Base-by-base conservation (phyloP, 2,329 filamentous ascomycete genomes). In the Sporothrix brasiliensis region DNA sequence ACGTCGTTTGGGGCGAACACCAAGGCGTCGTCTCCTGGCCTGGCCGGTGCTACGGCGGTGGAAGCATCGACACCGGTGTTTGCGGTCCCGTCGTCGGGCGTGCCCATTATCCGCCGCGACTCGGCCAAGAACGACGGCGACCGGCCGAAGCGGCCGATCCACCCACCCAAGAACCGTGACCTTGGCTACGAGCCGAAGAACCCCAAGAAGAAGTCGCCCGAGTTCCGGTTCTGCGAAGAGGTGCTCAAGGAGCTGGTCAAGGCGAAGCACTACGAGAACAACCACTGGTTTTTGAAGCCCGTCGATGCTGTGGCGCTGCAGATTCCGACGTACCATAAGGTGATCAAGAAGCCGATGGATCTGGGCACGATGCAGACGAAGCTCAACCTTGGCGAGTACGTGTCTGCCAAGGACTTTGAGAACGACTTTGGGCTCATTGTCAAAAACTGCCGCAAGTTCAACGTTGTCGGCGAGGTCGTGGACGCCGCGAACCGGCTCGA, bases 261-360 rank as follows among this genome's bases (percentile, higher is more conserved):
- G 78, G 80, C 86, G 0, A 94, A 92, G 78, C 87, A 97, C 77
- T 84, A 83, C 70, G 77, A 81, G 1, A 82, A 90, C 74, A 92
- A 92, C 56, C 85, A 86, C 69, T 90, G 92, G 71, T 99, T 99
- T 82, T 82, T 92, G 76, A 82, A 87, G 9, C 92, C 95, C 0
- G 95, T 99, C 24, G 95, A 99, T 78, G 93, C 95, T 0, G 94
- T 98, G 49, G 94, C 94, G 0, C 83, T 98, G 69, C 93, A 94
- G 78, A 97, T 98, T 72, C 95, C 95, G 0, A 90, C 91, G 30
- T 99, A 99, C 78, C 92, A 95, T 79, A 93, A 91, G 76, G 84
- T 98, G 73, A 93, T 99, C 81, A 98, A 97, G 84, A 93, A 94
- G 78, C 95, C 95, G 0, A 99, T 98, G 94, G 94, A 99, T 79